Conservation (phyloP, 129 eudicot genomes). For the Pseudognaphalium luteoalbum region DNA sequence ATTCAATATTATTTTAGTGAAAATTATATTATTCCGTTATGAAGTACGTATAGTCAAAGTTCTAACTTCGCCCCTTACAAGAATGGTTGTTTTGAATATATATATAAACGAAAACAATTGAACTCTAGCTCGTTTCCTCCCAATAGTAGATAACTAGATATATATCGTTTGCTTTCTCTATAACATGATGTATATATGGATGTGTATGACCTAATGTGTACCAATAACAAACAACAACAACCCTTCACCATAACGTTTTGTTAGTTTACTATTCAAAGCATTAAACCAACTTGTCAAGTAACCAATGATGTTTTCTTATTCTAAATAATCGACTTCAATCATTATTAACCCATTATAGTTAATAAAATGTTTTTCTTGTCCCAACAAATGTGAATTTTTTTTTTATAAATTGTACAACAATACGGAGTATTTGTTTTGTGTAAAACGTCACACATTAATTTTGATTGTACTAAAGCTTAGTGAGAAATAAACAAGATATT, state of each 20-base stretch:
- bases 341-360: neutral
- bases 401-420: neutral
- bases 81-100: no score
- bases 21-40: no score
- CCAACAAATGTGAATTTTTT: neutral
- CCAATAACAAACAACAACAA: neutral
- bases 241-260: neutral
- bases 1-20: no score
- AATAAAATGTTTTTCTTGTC: neutral
- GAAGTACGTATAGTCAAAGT: no score
- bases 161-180: no score
- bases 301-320: neutral
- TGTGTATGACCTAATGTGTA: neutral
- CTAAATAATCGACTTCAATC: neutral
- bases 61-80: no score
- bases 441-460: neutral
- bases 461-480: neutral
- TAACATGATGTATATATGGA: neutral
- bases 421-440: neutral
- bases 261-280: neutral
- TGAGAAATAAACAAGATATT: neutral
- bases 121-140: no score
- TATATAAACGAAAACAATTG: no score
- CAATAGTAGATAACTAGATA: no score
- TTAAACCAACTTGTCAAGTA: neutral